phyloP scores from a whole-genome alignment of 2,329 filamentous ascomycete genomes.

The Cryoendolithus antarcticus region DNA sequence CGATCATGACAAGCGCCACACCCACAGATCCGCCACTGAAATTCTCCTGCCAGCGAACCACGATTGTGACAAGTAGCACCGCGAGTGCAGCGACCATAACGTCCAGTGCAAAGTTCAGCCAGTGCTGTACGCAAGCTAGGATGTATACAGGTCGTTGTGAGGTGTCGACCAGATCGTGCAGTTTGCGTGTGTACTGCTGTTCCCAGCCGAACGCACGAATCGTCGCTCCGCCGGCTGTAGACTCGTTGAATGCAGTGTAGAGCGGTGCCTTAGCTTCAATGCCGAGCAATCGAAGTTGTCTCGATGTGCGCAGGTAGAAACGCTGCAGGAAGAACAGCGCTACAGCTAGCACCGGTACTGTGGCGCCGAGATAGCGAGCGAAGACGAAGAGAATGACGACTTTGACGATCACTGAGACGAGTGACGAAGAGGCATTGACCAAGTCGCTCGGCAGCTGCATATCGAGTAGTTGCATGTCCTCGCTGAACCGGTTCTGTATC shows the following conservation, averaged over 20 bases:
- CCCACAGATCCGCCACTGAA: conserved; percentile 1
- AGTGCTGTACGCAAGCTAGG: conserved; percentile 1
- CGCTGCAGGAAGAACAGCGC: conserved; percentile 31
- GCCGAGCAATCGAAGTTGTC: conserved; percentile 40
- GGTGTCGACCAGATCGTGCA: not conserved
- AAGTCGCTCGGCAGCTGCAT: conserved; percentile 22
- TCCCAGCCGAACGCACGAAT: conserved; percentile 42
- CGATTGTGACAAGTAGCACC: not conserved
- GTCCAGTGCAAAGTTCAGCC: conserved; percentile 1
- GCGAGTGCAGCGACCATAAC: not conserved
- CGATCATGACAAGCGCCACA: not conserved
- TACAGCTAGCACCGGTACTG: conserved; percentile 22
- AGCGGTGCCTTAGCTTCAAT: conserved; percentile 40
- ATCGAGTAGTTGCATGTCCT: conserved; percentile 35
- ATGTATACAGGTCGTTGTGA: conserved; percentile 1
- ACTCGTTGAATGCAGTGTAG: conserved; percentile 41
- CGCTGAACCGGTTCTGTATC: conserved; percentile 26
- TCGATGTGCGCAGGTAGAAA: conserved; percentile 36
- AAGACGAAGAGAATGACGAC: conserved; percentile 4
- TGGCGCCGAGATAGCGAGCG: conserved; percentile 24
- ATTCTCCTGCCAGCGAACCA: not conserved
- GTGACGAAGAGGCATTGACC: not conserved
- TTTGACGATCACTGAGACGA: conserved; percentile 5
- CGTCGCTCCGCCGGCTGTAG: conserved; percentile 35
- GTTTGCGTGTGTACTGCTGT: too few relatives aligned